Conservation (phyloP, 306 rosid species). For the barrel medic (Medicago truncatula) region DNA sequence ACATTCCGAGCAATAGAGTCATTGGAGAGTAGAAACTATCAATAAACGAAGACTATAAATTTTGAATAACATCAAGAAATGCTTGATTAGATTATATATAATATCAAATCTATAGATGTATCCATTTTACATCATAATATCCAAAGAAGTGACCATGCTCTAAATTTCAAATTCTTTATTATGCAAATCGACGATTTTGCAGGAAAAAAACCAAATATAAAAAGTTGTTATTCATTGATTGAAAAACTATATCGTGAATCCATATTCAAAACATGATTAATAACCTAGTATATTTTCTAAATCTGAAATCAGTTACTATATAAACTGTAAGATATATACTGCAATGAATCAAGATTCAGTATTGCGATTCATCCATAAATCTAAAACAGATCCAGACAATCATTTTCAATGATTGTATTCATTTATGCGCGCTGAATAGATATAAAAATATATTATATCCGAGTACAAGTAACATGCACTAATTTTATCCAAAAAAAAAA, state of each 20-base stretch:
- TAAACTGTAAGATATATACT: too few species aligned
- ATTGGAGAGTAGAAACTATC: background rate
- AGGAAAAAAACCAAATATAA: background rate
- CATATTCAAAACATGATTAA: background rate
- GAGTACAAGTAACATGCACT: too few species aligned
- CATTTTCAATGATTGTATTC: too few species aligned
- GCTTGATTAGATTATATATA: background rate
- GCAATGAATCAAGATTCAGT: too few species aligned
- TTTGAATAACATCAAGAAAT: too few species aligned
- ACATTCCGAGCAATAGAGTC: background rate
- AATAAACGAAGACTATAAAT: background rate
- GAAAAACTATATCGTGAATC: background rate
- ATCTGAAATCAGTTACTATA: too few species aligned
- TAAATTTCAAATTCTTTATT: background rate
- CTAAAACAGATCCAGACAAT: too few species aligned
- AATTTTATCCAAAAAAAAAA: too few species aligned
- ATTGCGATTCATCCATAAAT: too few species aligned
- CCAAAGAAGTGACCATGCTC: background rate
- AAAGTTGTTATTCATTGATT: background rate
- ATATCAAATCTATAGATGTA: background rate
- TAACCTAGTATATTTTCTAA: too few species aligned
- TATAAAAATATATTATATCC: too few species aligned
- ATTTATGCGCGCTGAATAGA: too few species aligned
- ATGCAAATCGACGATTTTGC: slow-evolving; percentile 6
- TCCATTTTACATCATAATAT: background rate